phyloP scores from a whole-genome alignment of 352 stramenopile species.

The Phytophthora quininea region DNA sequence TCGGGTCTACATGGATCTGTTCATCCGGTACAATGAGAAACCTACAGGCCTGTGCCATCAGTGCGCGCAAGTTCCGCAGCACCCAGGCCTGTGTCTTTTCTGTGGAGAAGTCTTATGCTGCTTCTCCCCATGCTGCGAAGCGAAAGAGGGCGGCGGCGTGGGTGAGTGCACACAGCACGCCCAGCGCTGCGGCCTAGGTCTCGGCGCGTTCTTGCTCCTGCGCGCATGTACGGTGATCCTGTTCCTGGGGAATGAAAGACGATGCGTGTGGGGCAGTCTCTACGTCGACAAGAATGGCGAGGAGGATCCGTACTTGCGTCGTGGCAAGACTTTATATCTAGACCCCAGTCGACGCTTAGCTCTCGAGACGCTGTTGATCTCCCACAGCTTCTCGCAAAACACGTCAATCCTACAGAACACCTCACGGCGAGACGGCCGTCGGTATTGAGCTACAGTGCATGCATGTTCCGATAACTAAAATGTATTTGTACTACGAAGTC shows the following conservation, averaged over 20 bases:
- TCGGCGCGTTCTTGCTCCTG: slow-evolving; percentile 70
- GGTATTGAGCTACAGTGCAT: slow-evolving; percentile 53
- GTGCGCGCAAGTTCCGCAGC: slow-evolving; percentile 68
- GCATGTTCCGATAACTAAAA: not conserved
- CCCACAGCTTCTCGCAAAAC: slow-evolving; percentile 77
- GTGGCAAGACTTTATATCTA: slow-evolving; percentile 78
- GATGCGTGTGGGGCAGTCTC: slow-evolving; percentile 83
- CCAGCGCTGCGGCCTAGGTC: slow-evolving; percentile 64
- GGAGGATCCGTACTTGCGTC: slow-evolving; percentile 81
- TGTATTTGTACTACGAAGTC: too few species aligned
- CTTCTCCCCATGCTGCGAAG: slow-evolving; percentile 75
- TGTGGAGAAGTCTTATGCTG: slow-evolving; percentile 81
- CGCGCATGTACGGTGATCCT: slow-evolving; percentile 83
- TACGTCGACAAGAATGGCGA: slow-evolving; percentile 89
- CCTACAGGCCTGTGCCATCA: slow-evolving; percentile 52
- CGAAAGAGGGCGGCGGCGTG: slow-evolving; percentile 49
- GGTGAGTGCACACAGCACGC: slow-evolving; percentile 82
- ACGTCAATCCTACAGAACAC: slow-evolving; percentile 82
- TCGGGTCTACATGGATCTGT: slow-evolving; percentile 83
- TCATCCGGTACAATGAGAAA: slow-evolving; percentile 82
- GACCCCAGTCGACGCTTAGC: slow-evolving; percentile 56
- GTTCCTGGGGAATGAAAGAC: slow-evolving; percentile 80
- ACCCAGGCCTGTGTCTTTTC: slow-evolving; percentile 79
- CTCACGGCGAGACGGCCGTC: slow-evolving; percentile 70
- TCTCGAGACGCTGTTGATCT: slow-evolving; percentile 76